phyloP scores from a whole-genome alignment of 805 yeast species.

The Kodamaea jinghongensis region DNA sequence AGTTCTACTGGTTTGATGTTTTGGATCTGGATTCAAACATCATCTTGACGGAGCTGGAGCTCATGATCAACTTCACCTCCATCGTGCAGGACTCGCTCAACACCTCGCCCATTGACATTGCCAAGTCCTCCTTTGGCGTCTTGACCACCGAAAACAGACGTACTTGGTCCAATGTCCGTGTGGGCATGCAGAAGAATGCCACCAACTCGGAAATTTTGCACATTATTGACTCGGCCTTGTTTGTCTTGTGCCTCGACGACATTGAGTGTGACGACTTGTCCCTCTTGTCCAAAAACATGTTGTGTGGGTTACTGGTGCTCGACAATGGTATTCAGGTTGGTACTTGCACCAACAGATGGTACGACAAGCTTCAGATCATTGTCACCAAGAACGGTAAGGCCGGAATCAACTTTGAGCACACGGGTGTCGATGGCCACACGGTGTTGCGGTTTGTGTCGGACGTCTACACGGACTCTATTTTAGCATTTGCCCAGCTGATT shows the following conservation, averaged over 20 bases:
- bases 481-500: slow-evolving; percentile 80
- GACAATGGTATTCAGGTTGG: slow-evolving; percentile 90
- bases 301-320: slow-evolving; percentile 78
- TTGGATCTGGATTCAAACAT: slow-evolving; percentile 70
- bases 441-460: slow-evolving; percentile 85
- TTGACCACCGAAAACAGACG: slow-evolving; percentile 87
- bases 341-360: slow-evolving; percentile 93
- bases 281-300: slow-evolving; percentile 76
- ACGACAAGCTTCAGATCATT: slow-evolving; percentile 85
- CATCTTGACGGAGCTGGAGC: slow-evolving; percentile 69
- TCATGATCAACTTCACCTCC: slow-evolving; percentile 69
- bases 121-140: slow-evolving; percentile 81
- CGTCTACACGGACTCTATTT: slow-evolving; percentile 85
- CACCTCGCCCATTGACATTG: slow-evolving; percentile 55
- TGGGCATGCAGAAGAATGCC: slow-evolving; percentile 39
- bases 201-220: slow-evolving; percentile 67
- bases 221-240: slow-evolving; percentile 77
- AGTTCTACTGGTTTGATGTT: slow-evolving; percentile 94
- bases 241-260: slow-evolving; percentile 81
- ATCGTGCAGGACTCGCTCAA: slow-evolving; percentile 70
- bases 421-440: slow-evolving; percentile 96
- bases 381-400: slow-evolving; percentile 87
- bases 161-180: slow-evolving; percentile 79
- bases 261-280: slow-evolving; percentile 59
- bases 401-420: slow-evolving; percentile 90